Evolutionary conservation across 768 basidiomycete genomes (phyloP), one percentile per base, ranked within the genome.

Genomic region (Mycena leptocephala): DNA sequence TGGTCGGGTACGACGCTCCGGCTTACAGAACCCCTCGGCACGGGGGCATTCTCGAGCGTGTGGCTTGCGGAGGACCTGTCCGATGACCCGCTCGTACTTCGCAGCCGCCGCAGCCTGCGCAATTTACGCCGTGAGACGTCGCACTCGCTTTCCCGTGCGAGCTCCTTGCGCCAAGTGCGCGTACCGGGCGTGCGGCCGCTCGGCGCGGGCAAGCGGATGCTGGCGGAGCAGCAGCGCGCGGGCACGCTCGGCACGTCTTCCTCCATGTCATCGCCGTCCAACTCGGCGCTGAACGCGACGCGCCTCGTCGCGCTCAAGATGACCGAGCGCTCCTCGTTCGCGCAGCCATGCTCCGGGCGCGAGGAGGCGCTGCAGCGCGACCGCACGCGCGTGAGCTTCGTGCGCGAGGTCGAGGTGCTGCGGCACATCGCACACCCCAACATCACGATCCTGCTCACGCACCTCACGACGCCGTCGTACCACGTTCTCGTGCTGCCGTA

Each of bases 331-430:
- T 84, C 82, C 37, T 75, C 79, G 16, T 70, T 75, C 28, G 81
- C 80, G n/a, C 64, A 65, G 30, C 77, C 78, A 65, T 72, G 74
- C 16, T 80, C 64, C 61, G 73, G 75, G 43, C 78, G 77, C 32
- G 80, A 85, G 67, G 88, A 91, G 55, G 84, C 84, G 39, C 79
- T 86, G 79, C 89, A 90, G 76, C 92, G 93, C 80, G 93, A 95
- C 73, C 85, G 95, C 71, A 95, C 95, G 71, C 82, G 94, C 48
- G 94, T 95, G 59, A 92, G 92, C 59, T 96, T 96, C 78, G 90
- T 95, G 33, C 87, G 96, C 32, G 96, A 96, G 85, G 95, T 96
- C 20, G 94, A 95, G 81, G 93, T 97, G 5, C 85, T 97, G n/a
- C 89, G 93, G 92, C 94, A 95, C 80, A 93, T 96, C 72, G 93